phyloP scores from a whole-genome alignment of 495 filamentous ascomycete species.

The Cryomyces minteri region DNA sequence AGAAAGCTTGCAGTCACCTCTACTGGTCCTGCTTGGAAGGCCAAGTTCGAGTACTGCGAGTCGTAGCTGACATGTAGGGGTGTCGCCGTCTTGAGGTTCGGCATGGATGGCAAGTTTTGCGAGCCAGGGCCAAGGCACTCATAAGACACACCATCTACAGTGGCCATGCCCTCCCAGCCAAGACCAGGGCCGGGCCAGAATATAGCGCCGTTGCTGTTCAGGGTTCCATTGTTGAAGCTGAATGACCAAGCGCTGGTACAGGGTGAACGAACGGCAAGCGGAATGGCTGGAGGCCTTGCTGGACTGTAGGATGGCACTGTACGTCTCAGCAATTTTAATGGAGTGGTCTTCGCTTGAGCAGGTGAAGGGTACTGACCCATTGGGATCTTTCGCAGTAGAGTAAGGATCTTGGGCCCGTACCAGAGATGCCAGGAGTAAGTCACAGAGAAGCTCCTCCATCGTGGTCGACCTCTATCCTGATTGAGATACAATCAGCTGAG shows the following conservation, averaged over 20 bases:
- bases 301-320: slow-evolving; percentile 1
- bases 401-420: no score
- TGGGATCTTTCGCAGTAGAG: neutral
- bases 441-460: neutral
- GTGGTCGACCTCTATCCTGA: neutral
- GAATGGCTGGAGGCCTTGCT: slow-evolving; percentile 2
- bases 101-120: slow-evolving; percentile 12
- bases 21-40: slow-evolving; percentile 9
- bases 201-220: slow-evolving; percentile 1
- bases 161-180: slow-evolving; percentile 14
- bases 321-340: neutral
- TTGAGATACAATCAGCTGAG: neutral
- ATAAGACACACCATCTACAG: slow-evolving; percentile 25
- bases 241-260: slow-evolving; percentile 1
- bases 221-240: neutral
- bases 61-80: neutral
- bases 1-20: slow-evolving; percentile 15
- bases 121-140: slow-evolving; percentile 23
- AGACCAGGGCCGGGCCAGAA: slow-evolving; percentile 3
- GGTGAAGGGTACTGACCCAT: neutral
- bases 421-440: neutral
- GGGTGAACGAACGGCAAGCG: slow-evolving; percentile 2
- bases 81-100: slow-evolving; percentile 5
- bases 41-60: slow-evolving; percentile 16
- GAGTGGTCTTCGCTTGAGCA: neutral